These are phyloP conservation scores for Lolium perenne DNA, from an alignment of 176 grass and related monocot species.

Conservation along the genomic window DNA sequence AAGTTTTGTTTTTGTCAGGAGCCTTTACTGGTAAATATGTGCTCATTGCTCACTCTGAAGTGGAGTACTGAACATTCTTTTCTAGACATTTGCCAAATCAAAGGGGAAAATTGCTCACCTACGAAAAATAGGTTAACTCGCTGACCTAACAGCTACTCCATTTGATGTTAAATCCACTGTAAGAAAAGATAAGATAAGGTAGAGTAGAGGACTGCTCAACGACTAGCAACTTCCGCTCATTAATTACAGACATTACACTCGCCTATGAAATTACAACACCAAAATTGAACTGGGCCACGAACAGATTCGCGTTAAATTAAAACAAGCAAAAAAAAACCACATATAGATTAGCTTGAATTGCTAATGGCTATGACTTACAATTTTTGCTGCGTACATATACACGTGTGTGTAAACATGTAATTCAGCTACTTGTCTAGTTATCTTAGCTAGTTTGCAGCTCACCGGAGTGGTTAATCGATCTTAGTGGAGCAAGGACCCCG, in stretches of 20 bases:
- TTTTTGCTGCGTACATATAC: neutral
- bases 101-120: neutral
- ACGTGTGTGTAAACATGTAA: neutral
- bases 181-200: no score
- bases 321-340: neutral
- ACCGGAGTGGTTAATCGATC: slow-evolving; percentile 2
- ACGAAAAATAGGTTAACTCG: neutral
- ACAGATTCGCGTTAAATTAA: neutral
- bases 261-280: neutral
- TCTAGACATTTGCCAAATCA: neutral
- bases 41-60: no score
- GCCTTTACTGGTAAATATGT: no score
- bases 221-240: neutral
- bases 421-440: neutral
- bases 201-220: neutral
- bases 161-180: no score
- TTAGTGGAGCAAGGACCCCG: slow-evolving; percentile 49
- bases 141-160: neutral
- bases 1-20: no score
- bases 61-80: no score
- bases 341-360: neutral
- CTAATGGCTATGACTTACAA: neutral
- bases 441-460: neutral
- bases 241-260: neutral
- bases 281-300: neutral